Percentiles rank a stretch among this genome's conserved stretches.
Evolutionary conservation across 495 filamentous ascomycete species (phyloP).

Genomic region (Xylaria grammica): DNA sequence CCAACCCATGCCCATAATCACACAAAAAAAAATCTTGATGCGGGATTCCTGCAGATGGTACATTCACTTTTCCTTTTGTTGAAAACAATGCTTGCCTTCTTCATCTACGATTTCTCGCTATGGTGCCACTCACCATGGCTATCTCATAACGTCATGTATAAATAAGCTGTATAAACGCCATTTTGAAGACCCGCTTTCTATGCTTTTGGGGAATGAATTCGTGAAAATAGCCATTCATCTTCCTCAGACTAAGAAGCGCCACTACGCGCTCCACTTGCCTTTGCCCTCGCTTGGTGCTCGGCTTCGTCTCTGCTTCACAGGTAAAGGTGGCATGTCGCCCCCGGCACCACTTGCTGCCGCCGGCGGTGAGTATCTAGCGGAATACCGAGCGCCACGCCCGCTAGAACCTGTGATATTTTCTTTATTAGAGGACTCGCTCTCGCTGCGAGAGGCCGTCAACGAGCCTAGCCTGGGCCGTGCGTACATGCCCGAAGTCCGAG

Average conservation of each 20-base stretch:
- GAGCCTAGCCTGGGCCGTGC: constrained; percentile 40
- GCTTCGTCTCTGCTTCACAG: constrained; percentile 29
- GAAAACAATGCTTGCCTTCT: no score
- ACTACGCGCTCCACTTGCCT: constrained; percentile 33
- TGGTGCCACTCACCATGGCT: no score
- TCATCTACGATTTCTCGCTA: no score
- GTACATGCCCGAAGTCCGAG: constrained; percentile 43
- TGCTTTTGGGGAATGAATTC: not conserved
- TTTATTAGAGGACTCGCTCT: constrained; percentile 37
- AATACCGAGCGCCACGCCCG: constrained; percentile 15
- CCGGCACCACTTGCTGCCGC: constrained; percentile 7
- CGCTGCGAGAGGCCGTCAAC: constrained; percentile 32
- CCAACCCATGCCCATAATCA: no score
- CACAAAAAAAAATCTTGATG: no score
- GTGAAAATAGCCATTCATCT: not conserved
- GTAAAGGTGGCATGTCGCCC: constrained; percentile 14
- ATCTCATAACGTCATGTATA: constrained; percentile 3
- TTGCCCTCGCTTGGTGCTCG: constrained; percentile 36
- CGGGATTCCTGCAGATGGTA: no score
- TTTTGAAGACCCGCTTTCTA: constrained; percentile 1
- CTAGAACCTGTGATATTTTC: constrained; percentile 31
- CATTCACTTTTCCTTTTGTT: no score
- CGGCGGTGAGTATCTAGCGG: constrained; percentile 25
- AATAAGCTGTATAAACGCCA: constrained; percentile 8
- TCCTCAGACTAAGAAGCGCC: constrained; percentile 19